Evolutionary conservation across 305 asterid genomes (phyloP).

Genomic region (Fraxinus baroniana): DNA sequence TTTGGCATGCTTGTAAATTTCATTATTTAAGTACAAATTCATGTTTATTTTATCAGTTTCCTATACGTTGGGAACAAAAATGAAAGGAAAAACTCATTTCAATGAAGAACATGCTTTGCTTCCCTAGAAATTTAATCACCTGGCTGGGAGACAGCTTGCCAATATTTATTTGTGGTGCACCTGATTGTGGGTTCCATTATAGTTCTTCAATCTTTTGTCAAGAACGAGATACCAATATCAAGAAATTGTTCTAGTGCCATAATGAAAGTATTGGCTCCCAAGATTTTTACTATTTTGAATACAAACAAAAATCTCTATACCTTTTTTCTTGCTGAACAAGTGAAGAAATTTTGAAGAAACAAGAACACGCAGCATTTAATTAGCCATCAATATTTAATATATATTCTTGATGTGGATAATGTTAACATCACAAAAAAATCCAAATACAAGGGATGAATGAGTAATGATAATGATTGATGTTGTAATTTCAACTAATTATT

Average conservation of each 20-base stretch:
- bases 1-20: conserved; percentile 7
- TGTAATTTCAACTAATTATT: background rate
- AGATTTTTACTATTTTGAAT: background rate
- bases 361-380: background rate
- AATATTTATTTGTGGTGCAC: background rate
- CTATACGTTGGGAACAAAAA: background rate
- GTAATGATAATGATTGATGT: background rate
- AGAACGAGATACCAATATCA: background rate
- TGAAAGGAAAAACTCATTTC: background rate
- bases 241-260: background rate
- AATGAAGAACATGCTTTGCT: background rate
- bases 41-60: background rate
- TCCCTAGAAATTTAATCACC: background rate
- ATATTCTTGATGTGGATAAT: background rate
- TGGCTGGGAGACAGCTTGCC: background rate
- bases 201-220: background rate
- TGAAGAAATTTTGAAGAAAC: background rate
- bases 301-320: background rate
- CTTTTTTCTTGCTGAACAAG: background rate
- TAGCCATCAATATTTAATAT: background rate
- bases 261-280: background rate
- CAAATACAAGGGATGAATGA: background rate
- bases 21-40: background rate
- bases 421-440: background rate
- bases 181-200: background rate